Conservation (phyloP, 2,329 filamentous ascomycete genomes). For the Curvularia lunata region DNA sequence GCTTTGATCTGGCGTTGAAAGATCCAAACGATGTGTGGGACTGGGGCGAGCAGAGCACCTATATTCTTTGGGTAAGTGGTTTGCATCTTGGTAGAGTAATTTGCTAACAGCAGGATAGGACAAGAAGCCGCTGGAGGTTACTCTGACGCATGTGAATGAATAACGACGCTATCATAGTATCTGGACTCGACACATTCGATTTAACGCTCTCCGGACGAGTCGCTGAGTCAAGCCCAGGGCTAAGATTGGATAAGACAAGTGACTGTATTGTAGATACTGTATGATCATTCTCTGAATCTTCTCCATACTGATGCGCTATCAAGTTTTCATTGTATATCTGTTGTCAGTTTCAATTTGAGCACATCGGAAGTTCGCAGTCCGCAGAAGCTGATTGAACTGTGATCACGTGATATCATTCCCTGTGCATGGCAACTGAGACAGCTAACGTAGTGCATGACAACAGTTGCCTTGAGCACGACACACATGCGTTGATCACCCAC, state of each 20-base stretch:
- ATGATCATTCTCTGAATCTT: background rate
- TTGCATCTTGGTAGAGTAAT: background rate
- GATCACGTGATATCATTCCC: background rate
- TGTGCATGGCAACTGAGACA: background rate
- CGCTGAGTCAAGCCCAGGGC: background rate
- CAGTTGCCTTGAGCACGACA: background rate
- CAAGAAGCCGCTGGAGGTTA: constrained; percentile 9
- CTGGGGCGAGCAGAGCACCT: constrained; percentile 34
- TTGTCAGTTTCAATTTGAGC: background rate
- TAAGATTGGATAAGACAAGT: background rate
- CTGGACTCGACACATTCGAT: background rate
- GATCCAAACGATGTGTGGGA: constrained; percentile 23
- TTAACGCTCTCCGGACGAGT: background rate
- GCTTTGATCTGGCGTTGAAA: constrained; percentile 43
- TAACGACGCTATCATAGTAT: background rate
- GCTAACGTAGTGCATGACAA: background rate
- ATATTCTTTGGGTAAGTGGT: constrained; percentile 30
- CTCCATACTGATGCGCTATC: too few species aligned
- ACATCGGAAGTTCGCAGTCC: background rate
- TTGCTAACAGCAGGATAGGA: constrained; percentile 1
- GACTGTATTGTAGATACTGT: background rate
- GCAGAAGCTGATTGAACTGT: background rate
- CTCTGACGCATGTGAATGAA: background rate
- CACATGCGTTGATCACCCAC: background rate
- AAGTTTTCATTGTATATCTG: background rate